Percentiles rank a stretch among this genome's conserved stretches.
Conservation (phyloP, 108 stramenopile species). For the Cyclotella sp. region DNA sequence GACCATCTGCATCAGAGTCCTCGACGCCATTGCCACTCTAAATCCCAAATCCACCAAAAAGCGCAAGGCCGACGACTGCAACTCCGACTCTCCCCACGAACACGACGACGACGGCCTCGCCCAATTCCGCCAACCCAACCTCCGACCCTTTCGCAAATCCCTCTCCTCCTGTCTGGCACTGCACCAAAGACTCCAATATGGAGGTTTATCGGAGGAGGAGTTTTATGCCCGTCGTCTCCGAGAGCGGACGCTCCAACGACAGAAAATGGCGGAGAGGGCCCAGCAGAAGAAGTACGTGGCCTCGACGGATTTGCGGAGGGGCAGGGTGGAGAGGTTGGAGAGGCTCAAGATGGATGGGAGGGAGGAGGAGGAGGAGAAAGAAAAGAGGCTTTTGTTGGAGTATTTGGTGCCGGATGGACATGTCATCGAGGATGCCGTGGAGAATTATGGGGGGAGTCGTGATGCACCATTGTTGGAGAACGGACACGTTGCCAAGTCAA, state of each 20-base stretch:
- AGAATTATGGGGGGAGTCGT: not conserved
- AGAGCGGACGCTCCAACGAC: slow-evolving; percentile 68
- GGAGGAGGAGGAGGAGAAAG: slow-evolving; percentile 73
- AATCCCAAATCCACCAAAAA: slow-evolving; percentile 37
- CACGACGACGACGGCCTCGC: slow-evolving; percentile 43
- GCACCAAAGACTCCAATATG: slow-evolving; percentile 67
- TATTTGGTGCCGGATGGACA: slow-evolving; percentile 84
- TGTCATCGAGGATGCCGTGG: slow-evolving; percentile 61
- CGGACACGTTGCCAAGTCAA: slow-evolving; percentile 16
- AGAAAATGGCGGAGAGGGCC: slow-evolving; percentile 68
- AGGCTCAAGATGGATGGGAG: slow-evolving; percentile 58
- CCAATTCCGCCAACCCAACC: slow-evolving; percentile 54
- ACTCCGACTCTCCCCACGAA: slow-evolving; percentile 18
- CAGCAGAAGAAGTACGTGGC: slow-evolving; percentile 80
- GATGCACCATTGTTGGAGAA: slow-evolving; percentile 34
- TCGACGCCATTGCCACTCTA: slow-evolving; percentile 61
- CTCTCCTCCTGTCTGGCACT: slow-evolving; percentile 65
- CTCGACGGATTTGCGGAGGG: slow-evolving; percentile 64
- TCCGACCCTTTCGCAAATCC: slow-evolving; percentile 80
- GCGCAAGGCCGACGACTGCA: not conserved
- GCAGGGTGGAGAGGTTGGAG: slow-evolving; percentile 72
- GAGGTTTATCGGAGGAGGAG: slow-evolving; percentile 64
- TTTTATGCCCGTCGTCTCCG: slow-evolving; percentile 49
- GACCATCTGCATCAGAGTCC: slow-evolving; percentile 47
- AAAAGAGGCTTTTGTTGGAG: slow-evolving; percentile 28